phyloP scores from a whole-genome alignment of 2,329 filamentous ascomycete genomes.

The Pleoardoris graminearum region DNA sequence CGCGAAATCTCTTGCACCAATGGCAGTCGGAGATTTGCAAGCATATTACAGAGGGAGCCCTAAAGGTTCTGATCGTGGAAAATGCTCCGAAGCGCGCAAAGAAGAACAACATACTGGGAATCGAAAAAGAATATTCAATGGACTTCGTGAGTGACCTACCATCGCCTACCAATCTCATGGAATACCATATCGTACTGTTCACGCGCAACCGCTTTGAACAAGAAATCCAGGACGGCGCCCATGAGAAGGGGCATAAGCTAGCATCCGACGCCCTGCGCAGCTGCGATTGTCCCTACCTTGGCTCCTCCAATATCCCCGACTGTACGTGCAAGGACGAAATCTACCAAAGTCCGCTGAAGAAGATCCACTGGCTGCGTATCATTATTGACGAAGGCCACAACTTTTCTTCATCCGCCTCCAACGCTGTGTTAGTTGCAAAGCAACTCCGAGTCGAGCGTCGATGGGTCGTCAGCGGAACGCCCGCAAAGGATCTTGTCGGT shows the following conservation, averaged over 20 bases:
- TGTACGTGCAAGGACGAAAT: slow-evolving; percentile 50
- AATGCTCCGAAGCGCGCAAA: slow-evolving; percentile 25
- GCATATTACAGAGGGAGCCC: slow-evolving; percentile 64
- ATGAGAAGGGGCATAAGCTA: slow-evolving; percentile 50
- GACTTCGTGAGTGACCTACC: slow-evolving; percentile 58
- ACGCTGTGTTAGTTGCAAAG: slow-evolving; percentile 59
- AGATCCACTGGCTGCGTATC: slow-evolving; percentile 81
- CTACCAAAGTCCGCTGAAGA: slow-evolving; percentile 65
- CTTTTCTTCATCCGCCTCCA: slow-evolving; percentile 70
- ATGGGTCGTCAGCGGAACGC: slow-evolving; percentile 91
- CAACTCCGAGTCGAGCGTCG: slow-evolving; percentile 66
- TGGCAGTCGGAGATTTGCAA: slow-evolving; percentile 81
- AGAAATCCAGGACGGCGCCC: slow-evolving; percentile 59
- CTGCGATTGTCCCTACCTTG: slow-evolving; percentile 49
- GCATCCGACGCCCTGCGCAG: slow-evolving; percentile 24
- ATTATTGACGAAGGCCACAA: slow-evolving; percentile 93
- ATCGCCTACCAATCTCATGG: slow-evolving; percentile 58
- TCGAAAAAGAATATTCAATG: slow-evolving; percentile 22
- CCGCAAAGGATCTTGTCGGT: slow-evolving; percentile 80
- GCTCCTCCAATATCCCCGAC: slow-evolving; percentile 47
- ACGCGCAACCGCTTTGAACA: slow-evolving; percentile 73
- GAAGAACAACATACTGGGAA: slow-evolving; percentile 16
- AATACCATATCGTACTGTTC: slow-evolving; percentile 78
- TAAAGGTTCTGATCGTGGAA: slow-evolving; percentile 68
- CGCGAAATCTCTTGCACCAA: slow-evolving; percentile 79